These are phyloP conservation scores for Cryphonectria naterciae DNA, from an alignment of 2,329 filamentous ascomycete species.

Conservation along the genomic window DNA sequence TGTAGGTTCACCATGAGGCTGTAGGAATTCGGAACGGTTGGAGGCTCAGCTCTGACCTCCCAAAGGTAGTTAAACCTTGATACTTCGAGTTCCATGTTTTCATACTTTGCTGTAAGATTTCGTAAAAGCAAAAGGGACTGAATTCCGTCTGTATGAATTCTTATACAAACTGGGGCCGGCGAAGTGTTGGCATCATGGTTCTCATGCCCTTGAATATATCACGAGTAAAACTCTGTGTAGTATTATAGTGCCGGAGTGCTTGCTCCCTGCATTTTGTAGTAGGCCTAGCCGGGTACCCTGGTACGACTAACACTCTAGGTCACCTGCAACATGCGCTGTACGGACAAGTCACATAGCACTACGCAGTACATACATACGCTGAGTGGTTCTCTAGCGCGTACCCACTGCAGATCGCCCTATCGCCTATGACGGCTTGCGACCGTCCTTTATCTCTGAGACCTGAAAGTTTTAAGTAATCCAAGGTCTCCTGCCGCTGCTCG, in stretches of 20 bases:
- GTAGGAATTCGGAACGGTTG: too few relatives aligned
- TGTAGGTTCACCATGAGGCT: background rate
- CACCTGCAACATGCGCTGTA: background rate
- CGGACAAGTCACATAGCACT: too few relatives aligned
- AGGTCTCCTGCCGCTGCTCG: background rate
- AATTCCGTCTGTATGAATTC: background rate
- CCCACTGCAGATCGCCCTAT: background rate
- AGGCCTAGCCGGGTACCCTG: background rate
- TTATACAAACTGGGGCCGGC: background rate
- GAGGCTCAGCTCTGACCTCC: too few relatives aligned
- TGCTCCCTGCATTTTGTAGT: too few relatives aligned
- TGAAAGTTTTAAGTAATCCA: slow-evolving; percentile 1
- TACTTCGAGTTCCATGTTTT: background rate
- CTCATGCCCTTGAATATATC: background rate
- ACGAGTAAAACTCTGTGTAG: background rate
- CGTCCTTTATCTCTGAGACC: background rate
- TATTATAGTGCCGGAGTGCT: background rate
- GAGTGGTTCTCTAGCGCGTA: background rate
- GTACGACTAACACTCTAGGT: too few relatives aligned
- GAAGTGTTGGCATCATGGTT: background rate
- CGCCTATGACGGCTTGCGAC: background rate
- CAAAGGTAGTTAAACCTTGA: background rate
- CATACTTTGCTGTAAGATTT: too few relatives aligned
- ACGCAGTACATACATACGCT: background rate
- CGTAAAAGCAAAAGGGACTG: too few relatives aligned